Evolutionary conservation across 169 alveolate genomes (phyloP).

Genomic region (Babesia sp.): DNA sequence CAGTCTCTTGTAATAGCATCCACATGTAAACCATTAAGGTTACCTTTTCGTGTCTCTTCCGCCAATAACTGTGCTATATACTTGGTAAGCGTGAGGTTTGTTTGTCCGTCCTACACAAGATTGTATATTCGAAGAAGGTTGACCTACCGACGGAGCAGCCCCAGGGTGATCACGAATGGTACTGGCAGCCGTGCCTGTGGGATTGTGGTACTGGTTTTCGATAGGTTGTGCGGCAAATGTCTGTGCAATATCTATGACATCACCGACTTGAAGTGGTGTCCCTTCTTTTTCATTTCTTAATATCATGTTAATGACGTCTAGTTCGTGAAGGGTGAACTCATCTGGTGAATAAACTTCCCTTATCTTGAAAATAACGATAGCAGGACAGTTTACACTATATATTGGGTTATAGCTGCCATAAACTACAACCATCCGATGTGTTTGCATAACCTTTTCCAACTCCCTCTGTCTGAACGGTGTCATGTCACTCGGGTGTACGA

Average conservation of each 20-base stretch:
- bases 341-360: conserved; percentile 44
- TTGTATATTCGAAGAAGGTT: too few relatives aligned
- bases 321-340: conserved; percentile 57
- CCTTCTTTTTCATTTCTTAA: conserved; percentile 44
- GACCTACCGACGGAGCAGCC: too few relatives aligned
- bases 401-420: conserved; percentile 67
- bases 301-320: conserved; percentile 56
- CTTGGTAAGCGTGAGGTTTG: conserved; percentile 38
- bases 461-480: conserved; percentile 31
- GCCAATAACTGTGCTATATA: conserved; percentile 52
- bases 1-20: conserved; percentile 41
- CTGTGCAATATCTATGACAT: conserved; percentile 14
- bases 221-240: too few relatives aligned
- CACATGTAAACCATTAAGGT: conserved; percentile 55
- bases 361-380: conserved; percentile 52
- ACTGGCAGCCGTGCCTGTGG: too few relatives aligned
- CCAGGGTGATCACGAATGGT: too few relatives aligned
- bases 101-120: conserved; percentile 39
- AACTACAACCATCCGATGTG: conserved; percentile 27
- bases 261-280: background rate
- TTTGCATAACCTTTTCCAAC: conserved; percentile 10
- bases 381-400: conserved; percentile 51
- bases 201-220: too few relatives aligned
- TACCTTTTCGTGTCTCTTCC: conserved; percentile 51
- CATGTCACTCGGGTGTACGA: conserved; percentile 50